These are phyloP conservation scores for Fusarium sp. DNA, from an alignment of 2,329 filamentous ascomycete species.

Conservation along the genomic window DNA sequence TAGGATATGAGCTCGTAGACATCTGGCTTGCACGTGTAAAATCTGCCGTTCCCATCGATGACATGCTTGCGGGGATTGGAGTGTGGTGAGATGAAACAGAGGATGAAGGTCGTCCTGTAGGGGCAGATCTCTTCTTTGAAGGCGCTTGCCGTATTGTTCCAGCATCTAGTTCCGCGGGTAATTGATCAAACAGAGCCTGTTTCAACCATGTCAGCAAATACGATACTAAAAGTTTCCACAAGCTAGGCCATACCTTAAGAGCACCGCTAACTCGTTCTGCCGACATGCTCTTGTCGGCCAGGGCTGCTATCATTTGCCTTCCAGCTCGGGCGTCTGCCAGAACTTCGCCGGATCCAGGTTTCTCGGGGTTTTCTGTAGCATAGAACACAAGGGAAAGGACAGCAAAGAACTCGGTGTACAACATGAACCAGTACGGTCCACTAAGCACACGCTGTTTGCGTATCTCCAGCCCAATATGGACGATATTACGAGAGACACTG, in stretches of 20 bases:
- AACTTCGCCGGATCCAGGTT: slow-evolving; percentile 79
- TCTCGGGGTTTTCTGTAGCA: slow-evolving; percentile 82
- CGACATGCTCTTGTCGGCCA: slow-evolving; percentile 87
- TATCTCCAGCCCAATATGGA: slow-evolving; percentile 84
- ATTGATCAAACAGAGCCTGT: slow-evolving; percentile 84
- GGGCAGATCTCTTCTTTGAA: slow-evolving; percentile 68
- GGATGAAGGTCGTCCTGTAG: slow-evolving; percentile 49
- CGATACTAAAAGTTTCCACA: slow-evolving; percentile 25
- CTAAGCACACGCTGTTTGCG: slow-evolving; percentile 79
- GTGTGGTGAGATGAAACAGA: slow-evolving; percentile 44
- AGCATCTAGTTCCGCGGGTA: slow-evolving; percentile 77
- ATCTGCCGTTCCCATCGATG: slow-evolving; percentile 50
- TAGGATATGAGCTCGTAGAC: slow-evolving; percentile 43
- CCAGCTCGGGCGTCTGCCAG: slow-evolving; percentile 87
- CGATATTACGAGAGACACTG: slow-evolving; percentile 76
- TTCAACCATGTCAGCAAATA: slow-evolving; percentile 1
- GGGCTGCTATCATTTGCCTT: slow-evolving; percentile 80
- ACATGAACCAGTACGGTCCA: slow-evolving; percentile 87
- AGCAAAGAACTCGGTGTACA: slow-evolving; percentile 86
- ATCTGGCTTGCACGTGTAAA: slow-evolving; percentile 47
- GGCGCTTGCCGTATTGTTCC: slow-evolving; percentile 52
- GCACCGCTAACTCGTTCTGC: slow-evolving; percentile 86
- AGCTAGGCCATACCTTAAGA: slow-evolving; percentile 70
- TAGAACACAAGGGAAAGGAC: slow-evolving; percentile 84
- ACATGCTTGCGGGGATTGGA: slow-evolving; percentile 47